Evolutionary conservation across 495 filamentous ascomycete genomes (phyloP).

Genomic region (Cercophora samala): DNA sequence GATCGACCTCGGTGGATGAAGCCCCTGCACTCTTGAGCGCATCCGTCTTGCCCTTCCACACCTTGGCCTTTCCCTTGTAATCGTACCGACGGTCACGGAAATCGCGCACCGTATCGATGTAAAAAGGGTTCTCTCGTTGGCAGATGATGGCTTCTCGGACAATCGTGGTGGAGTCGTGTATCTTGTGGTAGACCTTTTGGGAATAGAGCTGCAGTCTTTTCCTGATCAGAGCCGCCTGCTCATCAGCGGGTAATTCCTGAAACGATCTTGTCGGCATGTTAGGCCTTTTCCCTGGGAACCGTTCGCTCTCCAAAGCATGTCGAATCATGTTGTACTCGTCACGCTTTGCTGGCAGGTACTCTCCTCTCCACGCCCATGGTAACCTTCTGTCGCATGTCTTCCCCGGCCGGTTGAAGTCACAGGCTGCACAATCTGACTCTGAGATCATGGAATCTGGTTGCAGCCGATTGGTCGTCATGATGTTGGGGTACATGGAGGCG

Average conservation of each 20-base stretch:
- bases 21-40: slow-evolving; percentile 79
- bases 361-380: slow-evolving; percentile 97
- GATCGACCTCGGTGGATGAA: slow-evolving; percentile 71
- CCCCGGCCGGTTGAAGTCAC: slow-evolving; percentile 96
- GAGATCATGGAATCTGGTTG: slow-evolving; percentile 98
- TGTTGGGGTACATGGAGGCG: slow-evolving; percentile 99
- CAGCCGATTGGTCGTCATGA: slow-evolving; percentile 98
- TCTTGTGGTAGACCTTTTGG: slow-evolving; percentile 99
- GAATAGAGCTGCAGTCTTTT: slow-evolving; percentile 90
- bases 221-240: slow-evolving; percentile 76
- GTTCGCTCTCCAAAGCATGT: slow-evolving; percentile 87
- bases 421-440: slow-evolving; percentile 93
- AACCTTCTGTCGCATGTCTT: slow-evolving; percentile 95
- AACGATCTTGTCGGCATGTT: slow-evolving; percentile 70
- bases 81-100: slow-evolving; percentile 96
- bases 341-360: slow-evolving; percentile 91
- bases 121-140: slow-evolving; percentile 97
- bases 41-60: slow-evolving; percentile 96
- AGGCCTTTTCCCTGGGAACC: slow-evolving; percentile 72
- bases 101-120: slow-evolving; percentile 90
- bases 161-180: slow-evolving; percentile 91
- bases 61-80: slow-evolving; percentile 96
- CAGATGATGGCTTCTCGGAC: slow-evolving; percentile 97
- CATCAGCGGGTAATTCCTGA: slow-evolving; percentile 74
- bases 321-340: slow-evolving; percentile 99